Percentiles rank a stretch among this genome's conserved stretches.
Conservation (phyloP, 148 eudicot species). For the Camellia japonica region DNA sequence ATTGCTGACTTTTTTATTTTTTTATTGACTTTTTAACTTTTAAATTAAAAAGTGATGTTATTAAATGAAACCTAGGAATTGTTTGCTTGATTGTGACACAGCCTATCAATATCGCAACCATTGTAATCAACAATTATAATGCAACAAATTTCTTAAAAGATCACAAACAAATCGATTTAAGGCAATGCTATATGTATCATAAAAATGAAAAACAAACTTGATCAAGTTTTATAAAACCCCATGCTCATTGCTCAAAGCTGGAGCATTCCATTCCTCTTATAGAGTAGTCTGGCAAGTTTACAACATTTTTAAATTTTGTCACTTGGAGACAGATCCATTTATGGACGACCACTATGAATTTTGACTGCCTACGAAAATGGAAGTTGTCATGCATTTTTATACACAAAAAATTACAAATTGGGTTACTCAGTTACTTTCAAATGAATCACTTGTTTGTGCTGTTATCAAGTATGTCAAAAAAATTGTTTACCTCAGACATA, state of each 20-base stretch:
- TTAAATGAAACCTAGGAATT: no score
- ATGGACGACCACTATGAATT: neutral
- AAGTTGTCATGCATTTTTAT: neutral
- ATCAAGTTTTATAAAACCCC: no score
- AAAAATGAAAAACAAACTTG: no score
- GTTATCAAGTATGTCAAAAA: neutral
- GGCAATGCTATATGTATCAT: no score
- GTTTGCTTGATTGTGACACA: no score
- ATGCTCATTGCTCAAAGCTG: neutral
- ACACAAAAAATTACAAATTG: neutral
- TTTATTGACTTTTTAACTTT: no score
- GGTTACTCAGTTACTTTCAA: neutral
- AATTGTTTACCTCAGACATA: neutral
- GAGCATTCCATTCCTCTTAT: neutral
- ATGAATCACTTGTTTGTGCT: neutral
- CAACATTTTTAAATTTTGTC: neutral
- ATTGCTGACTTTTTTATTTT: no score
- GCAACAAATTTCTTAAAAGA: neutral
- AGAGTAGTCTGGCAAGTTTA: neutral
- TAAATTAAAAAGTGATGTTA: no score
- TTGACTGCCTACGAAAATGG: neutral
- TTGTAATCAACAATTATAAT: no score
- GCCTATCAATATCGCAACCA: no score
- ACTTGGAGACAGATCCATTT: neutral
- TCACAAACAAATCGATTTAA: neutral